Evolutionary conservation across 306 rosid genomes (phyloP).

Genomic region (Argentina anserina): DNA sequence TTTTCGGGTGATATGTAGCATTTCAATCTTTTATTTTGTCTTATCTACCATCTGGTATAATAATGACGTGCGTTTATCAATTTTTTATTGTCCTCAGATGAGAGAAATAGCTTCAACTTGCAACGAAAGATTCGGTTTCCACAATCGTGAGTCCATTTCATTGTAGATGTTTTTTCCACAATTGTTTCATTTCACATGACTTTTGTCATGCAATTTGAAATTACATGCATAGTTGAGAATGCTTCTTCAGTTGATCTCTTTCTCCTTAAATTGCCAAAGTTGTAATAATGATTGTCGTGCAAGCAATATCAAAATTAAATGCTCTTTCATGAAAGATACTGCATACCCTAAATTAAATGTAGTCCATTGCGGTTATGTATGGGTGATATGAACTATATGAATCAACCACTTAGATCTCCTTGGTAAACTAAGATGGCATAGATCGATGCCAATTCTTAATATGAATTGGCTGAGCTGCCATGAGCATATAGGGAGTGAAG

Average conservation of each 20-base stretch:
- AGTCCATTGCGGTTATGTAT: too few species aligned
- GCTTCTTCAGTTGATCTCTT: not conserved
- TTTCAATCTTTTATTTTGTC: not conserved
- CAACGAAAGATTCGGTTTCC: not conserved
- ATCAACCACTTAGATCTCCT: not conserved
- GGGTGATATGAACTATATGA: not conserved
- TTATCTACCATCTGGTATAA: not conserved
- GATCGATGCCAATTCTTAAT: not conserved
- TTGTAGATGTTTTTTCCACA: not conserved
- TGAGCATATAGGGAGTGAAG: not conserved
- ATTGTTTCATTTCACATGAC: not conserved
- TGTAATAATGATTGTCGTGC: not conserved
- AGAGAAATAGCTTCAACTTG: accelerated
- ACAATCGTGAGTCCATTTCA: not conserved
- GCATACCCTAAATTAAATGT: not conserved
- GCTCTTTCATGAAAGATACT: not conserved
- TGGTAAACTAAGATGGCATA: not conserved
- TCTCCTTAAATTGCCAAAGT: not conserved
- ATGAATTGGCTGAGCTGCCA: not conserved
- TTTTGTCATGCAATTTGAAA: too few species aligned
- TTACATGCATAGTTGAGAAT: too few species aligned
- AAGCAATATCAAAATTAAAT: not conserved
- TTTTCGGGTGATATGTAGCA: not conserved
- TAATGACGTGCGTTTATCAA: not conserved
- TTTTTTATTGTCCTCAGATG: too few species aligned